Conservation (phyloP, 2,329 filamentous ascomycete species). For the Tolypocladium inflatum region DNA sequence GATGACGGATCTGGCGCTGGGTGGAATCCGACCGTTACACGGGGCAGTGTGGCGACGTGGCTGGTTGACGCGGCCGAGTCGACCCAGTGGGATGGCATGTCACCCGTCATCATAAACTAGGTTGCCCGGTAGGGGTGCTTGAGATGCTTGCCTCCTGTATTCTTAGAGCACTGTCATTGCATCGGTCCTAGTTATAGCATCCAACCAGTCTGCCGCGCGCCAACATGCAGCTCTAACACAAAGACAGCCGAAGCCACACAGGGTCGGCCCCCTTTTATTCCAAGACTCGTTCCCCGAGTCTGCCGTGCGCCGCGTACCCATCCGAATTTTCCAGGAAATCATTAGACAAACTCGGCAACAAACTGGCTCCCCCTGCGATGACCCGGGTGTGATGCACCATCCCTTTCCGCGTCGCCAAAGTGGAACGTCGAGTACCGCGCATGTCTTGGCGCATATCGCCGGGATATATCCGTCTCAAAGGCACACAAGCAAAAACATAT, state of each 20-base stretch:
- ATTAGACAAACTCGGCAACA: neutral
- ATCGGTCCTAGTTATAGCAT: slow-evolving; percentile 12
- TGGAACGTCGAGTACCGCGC: neutral
- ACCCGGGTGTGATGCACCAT: neutral
- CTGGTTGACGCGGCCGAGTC: slow-evolving; percentile 32
- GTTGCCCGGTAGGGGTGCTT: neutral
- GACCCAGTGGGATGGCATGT: slow-evolving; percentile 28
- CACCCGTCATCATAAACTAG: slow-evolving; percentile 31
- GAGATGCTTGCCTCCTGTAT: neutral
- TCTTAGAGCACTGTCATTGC: slow-evolving; percentile 6
- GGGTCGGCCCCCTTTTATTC: neutral
- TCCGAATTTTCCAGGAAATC: neutral
- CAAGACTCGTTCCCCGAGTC: neutral
- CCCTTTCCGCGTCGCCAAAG: neutral
- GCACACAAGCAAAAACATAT: neutral
- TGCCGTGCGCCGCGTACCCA: neutral
- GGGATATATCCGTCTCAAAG: slow-evolving; percentile 1
- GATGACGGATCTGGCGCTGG: slow-evolving; percentile 31
- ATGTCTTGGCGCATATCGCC: neutral
- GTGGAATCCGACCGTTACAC: slow-evolving; percentile 26
- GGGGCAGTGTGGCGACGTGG: slow-evolving; percentile 33
- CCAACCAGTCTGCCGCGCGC: neutral
- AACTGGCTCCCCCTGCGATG: neutral
- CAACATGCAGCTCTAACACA: neutral
- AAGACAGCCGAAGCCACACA: neutral